Evolutionary conservation across 345 rosid species (phyloP), one percentile per base, ranked within the genome.

Genomic region (Eutrema heterophyllum): DNA sequence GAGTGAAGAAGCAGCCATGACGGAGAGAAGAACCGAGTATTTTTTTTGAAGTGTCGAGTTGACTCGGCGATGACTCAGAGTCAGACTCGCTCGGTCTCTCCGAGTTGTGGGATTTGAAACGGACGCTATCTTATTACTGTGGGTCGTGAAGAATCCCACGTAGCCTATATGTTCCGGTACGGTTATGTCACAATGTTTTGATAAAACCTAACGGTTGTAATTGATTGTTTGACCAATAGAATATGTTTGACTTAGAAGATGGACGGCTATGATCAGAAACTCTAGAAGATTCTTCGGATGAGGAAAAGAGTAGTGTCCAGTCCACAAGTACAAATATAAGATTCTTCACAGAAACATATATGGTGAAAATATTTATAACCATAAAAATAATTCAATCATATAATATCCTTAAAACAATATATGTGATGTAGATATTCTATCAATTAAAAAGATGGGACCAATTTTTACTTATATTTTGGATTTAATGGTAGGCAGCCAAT

Each of bases 1-100:
- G 66, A 89, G 80, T 55, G 91, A 80, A n/a, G 73, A 46, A 43
- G 96, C 87, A 50, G 96, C 95, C 98, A 93, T 93, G 74, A 64
- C 70, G 64, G 80, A 82, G 83, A 79, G 83, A 79, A 76, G 33
- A 30, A 4, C 33, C 33, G 33, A 30, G 33, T 30, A 5, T 30
- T 30, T 30, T 30, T 30, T 30, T 30, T 30, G 29, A 29, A 29
- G 32, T 29, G 0, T 2, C 32, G 32, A 29, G 81, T 67, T 71
- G 70, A 71, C 84, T 68, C 82, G 62, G 46, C 5, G 55, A 10
- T 79, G 46, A 70, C 12, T 46, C 14, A 14, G 69, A 70, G 29
- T 76, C 30, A 7, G 49, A 38, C 67, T 43, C 72, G 63, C 38
- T 71, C 68, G 49, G 77, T 56, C 73, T 81, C 86, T 79, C 88